Percentiles rank a stretch among this genome's conserved stretches.
phyloP scores from a whole-genome alignment of 202 grass and related monocot genomes.

The Setaria italica region DNA sequence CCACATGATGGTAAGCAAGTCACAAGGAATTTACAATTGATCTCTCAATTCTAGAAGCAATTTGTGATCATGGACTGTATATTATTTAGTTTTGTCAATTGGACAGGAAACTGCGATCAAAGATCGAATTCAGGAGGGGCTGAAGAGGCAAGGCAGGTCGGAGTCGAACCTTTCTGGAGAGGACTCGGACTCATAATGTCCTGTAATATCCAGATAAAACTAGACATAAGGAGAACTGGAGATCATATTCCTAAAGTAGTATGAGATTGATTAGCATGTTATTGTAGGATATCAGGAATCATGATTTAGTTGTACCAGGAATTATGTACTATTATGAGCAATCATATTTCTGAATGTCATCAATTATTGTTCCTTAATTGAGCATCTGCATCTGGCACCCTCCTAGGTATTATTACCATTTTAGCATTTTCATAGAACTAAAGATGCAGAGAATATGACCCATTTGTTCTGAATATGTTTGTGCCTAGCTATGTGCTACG shows the following conservation, averaged over 20 bases:
- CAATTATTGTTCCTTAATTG: neutral
- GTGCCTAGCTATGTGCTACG: neutral
- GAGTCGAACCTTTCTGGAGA: constrained; percentile 47
- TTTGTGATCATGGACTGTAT: neutral
- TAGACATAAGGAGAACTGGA: constrained; percentile 16
- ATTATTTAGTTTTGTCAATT: constrained; percentile 19
- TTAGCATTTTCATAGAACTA: neutral
- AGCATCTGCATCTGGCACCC: neutral
- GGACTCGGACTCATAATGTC: constrained; percentile 35
- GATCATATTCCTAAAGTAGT: constrained; percentile 18
- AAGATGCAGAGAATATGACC: neutral
- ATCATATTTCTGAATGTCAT: constrained; percentile 20
- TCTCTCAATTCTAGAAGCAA: neutral
- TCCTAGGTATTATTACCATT: neutral
- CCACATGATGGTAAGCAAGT: constrained; percentile 68
- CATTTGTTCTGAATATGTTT: constrained; percentile 21
- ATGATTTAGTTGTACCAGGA: constrained; percentile 38
- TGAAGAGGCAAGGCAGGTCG: constrained; percentile 60
- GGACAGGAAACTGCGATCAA: constrained; percentile 68
- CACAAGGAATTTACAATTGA: neutral
- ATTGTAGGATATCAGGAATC: constrained; percentile 12
- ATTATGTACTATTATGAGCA: constrained; percentile 34
- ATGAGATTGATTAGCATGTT: constrained; percentile 46
- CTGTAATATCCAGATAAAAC: constrained; percentile 16
- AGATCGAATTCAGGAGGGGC: constrained; percentile 72